Percentiles rank a stretch among this genome's conserved stretches.
These are phyloP conservation scores for Magnaporthiopsis incrustans DNA, from an alignment of 2,329 filamentous ascomycete genomes.

Conservation along the genomic window DNA sequence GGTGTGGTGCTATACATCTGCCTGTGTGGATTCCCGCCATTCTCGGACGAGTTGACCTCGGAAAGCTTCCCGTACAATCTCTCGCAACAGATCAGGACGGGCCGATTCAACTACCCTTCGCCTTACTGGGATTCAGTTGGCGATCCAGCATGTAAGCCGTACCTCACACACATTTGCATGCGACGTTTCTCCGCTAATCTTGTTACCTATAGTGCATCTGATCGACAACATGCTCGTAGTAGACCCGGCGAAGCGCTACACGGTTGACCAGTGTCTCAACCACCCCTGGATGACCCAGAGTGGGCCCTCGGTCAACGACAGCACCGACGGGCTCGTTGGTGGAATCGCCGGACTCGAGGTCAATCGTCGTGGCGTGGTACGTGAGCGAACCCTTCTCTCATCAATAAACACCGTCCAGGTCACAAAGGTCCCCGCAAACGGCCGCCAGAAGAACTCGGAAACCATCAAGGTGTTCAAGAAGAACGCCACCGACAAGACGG, in stretches of 20 bases:
- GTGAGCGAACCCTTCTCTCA: slow-evolving; percentile 80
- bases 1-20: slow-evolving; percentile 98
- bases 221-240: slow-evolving; percentile 95
- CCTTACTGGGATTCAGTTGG: slow-evolving; percentile 91
- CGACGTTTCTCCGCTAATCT: slow-evolving; percentile 1
- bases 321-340: slow-evolving; percentile 86
- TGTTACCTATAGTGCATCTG: slow-evolving; percentile 55
- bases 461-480: slow-evolving; percentile 69
- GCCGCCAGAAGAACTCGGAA: slow-evolving; percentile 43
- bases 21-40: slow-evolving; percentile 92
- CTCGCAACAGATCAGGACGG: slow-evolving; percentile 82
- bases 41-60: slow-evolving; percentile 85
- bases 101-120: slow-evolving; percentile 87
- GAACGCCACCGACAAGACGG: slow-evolving; percentile 44
- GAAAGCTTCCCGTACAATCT: slow-evolving; percentile 77
- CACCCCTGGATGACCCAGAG: slow-evolving; percentile 80
- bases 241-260: slow-evolving; percentile 73
- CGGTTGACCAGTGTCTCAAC: slow-evolving; percentile 80
- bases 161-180: not conserved
- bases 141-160: slow-evolving; percentile 61
- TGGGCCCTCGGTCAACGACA: slow-evolving; percentile 61
- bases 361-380: slow-evolving; percentile 67
- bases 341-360: slow-evolving; percentile 78
- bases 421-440: slow-evolving; percentile 40
- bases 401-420: slow-evolving; percentile 67